Percentiles rank a stretch among this genome's conserved stretches.
Conservation (phyloP, 2,329 filamentous ascomycete genomes). For the Cytospora schulzeri region DNA sequence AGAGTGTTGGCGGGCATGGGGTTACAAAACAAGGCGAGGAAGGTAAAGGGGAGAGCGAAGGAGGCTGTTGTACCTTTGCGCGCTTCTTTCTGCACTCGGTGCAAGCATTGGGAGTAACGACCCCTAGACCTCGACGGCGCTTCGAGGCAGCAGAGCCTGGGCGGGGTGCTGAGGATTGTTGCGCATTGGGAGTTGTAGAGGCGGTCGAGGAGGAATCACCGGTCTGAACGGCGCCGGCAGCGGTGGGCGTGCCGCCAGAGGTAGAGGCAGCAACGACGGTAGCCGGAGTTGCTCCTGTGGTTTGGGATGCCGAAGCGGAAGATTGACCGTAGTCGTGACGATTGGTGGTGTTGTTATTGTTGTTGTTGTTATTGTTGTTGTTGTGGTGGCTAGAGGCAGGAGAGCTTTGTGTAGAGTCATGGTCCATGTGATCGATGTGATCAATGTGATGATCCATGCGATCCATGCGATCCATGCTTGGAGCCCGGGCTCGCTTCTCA, state of each 20-base stretch:
- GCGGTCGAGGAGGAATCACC: slow-evolving; percentile 34
- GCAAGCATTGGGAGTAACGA: slow-evolving; percentile 63
- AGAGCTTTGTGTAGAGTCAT: slow-evolving; percentile 20
- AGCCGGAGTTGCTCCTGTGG: slow-evolving; percentile 18
- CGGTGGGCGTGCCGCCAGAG: slow-evolving; percentile 10
- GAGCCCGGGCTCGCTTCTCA: slow-evolving; percentile 15
- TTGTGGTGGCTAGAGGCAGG: not conserved
- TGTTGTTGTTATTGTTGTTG: not conserved
- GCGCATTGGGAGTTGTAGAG: slow-evolving; percentile 31
- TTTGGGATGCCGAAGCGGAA: slow-evolving; percentile 7
- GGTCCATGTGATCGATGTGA: slow-evolving; percentile 19
- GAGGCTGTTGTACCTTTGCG: slow-evolving; percentile 52
- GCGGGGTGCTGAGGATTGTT: slow-evolving; percentile 21
- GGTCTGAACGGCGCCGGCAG: slow-evolving; percentile 11
- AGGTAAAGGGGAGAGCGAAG: not conserved
- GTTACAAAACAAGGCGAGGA: not conserved
- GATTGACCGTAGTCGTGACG: slow-evolving; percentile 12
- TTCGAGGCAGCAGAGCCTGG: slow-evolving; percentile 43
- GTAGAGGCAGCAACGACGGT: slow-evolving; percentile 8
- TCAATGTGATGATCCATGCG: slow-evolving; percentile 19
- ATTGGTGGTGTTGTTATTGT: no score
- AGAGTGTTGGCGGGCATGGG: not conserved
- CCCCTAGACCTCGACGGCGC: slow-evolving; percentile 55
- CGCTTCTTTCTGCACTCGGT: slow-evolving; percentile 65
- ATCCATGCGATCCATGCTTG: slow-evolving; percentile 24